These are phyloP conservation scores for Puccinia novopanici DNA, from an alignment of 1,284 basidiomycete genomes.

Conservation along the genomic window DNA sequence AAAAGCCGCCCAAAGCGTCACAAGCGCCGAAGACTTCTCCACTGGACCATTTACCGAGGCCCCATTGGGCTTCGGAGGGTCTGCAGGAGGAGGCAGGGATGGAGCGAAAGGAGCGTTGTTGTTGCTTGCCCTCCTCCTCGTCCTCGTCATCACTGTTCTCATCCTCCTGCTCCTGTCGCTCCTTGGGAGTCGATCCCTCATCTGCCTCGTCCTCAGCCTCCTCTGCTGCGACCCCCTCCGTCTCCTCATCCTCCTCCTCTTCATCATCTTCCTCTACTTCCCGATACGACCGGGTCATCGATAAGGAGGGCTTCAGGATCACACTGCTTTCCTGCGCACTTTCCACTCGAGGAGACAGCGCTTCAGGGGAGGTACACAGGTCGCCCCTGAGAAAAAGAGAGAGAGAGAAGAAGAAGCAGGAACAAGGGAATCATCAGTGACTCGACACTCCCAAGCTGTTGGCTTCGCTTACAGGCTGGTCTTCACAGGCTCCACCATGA, in stretches of 20 bases:
- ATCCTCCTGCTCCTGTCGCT: not conserved
- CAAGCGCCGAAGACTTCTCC: conserved; percentile 37
- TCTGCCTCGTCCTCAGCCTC: conserved; percentile 12
- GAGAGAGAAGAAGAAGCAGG: not conserved
- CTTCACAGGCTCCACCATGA: no score
- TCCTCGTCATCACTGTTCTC: conserved; percentile 26
- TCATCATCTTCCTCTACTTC: conserved; percentile 45
- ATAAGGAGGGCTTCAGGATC: conserved; percentile 1
- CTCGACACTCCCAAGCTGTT: not conserved
- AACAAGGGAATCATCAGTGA: not conserved
- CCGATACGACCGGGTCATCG: not conserved
- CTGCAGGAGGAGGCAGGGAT: not conserved
- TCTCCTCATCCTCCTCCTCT: conserved; percentile 13
- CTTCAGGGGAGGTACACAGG: conserved; percentile 1
- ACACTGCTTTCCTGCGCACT: conserved; percentile 14
- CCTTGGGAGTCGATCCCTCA: not conserved
- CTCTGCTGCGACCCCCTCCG: not conserved
- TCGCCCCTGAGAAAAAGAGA: not conserved
- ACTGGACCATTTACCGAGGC: conserved; percentile 40
- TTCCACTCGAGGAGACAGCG: not conserved
- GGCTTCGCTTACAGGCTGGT: no score
- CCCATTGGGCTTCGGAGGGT: conserved; percentile 11
- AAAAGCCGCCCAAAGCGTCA: conserved; percentile 49
- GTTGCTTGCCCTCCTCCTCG: not conserved
- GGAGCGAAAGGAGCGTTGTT: not conserved